Evolutionary conservation across 768 basidiomycete species (phyloP).

Genomic region (Rhizopogon roseolus): DNA sequence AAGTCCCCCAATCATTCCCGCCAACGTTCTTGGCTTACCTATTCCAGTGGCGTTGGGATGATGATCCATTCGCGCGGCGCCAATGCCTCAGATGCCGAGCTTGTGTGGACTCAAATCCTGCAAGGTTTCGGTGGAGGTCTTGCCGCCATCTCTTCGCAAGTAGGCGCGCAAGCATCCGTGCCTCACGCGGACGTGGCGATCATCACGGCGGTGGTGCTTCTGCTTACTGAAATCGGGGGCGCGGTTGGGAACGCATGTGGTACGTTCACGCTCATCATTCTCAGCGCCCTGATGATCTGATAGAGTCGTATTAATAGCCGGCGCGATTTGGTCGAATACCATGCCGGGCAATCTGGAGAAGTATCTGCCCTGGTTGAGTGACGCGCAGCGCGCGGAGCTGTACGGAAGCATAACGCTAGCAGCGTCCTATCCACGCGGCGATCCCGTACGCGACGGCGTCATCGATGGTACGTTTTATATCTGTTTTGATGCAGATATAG

Average conservation of each 20-base stretch:
- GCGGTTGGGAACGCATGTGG: constrained; percentile 62
- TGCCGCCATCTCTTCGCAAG: constrained; percentile 51
- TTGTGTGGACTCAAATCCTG: constrained; percentile 65
- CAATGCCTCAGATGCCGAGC: constrained; percentile 44
- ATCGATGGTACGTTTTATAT: constrained; percentile 38
- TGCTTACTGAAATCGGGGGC: constrained; percentile 66
- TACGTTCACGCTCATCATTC: constrained; percentile 13
- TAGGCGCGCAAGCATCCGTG: constrained; percentile 63
- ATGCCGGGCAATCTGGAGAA: constrained; percentile 61
- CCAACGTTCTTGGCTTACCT: not conserved
- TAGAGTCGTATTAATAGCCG: constrained; percentile 31
- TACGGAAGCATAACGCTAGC: constrained; percentile 57
- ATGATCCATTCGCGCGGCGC: constrained; percentile 73
- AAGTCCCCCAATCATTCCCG: constrained; percentile 7
- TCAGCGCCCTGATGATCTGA: not conserved
- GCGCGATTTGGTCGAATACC: constrained; percentile 56
- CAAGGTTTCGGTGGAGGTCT: constrained; percentile 76
- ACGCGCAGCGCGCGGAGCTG: constrained; percentile 37
- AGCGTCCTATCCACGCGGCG: constrained; percentile 39
- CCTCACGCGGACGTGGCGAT: constrained; percentile 62
- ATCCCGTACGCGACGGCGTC: constrained; percentile 61
- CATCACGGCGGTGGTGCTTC: constrained; percentile 61
- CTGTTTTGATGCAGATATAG: not conserved
- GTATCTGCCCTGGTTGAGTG: constrained; percentile 47
- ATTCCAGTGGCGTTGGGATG: constrained; percentile 50